Conservation (phyloP, 2,329 filamentous ascomycete species). For the Pyrenophora tritici-repentis region DNA sequence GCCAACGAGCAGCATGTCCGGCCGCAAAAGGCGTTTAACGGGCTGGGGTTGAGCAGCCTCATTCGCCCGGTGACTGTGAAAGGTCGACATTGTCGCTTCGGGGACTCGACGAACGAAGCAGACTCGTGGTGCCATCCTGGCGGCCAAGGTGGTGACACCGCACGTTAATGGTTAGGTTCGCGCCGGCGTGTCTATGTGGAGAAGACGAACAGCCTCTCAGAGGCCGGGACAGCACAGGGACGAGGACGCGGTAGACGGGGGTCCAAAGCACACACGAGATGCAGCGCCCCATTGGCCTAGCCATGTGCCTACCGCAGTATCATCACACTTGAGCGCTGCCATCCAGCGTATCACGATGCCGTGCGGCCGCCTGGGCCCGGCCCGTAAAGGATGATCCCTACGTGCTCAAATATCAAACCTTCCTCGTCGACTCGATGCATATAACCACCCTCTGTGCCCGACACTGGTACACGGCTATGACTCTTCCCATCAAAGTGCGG, state of each 20-base stretch:
- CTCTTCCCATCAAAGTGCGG: constrained; percentile 17
- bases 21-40: constrained; percentile 42
- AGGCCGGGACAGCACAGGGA: constrained; percentile 25
- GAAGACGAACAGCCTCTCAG: constrained; percentile 34
- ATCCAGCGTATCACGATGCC: constrained; percentile 25
- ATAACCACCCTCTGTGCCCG: constrained; percentile 20
- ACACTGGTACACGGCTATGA: constrained; percentile 4
- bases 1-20: constrained; percentile 33
- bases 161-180: constrained; percentile 40
- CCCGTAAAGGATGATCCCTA: constrained; percentile 29
- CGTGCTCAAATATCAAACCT: constrained; percentile 15
- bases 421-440: constrained; percentile 14
- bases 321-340: constrained; percentile 27
- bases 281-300: constrained; percentile 15
- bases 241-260: constrained; percentile 30
- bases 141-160: constrained; percentile 40
- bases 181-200: constrained; percentile 46
- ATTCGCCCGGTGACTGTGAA: constrained; percentile 34
- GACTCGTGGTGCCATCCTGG: constrained; percentile 35
- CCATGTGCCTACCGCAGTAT: constrained; percentile 24
- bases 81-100: constrained; percentile 32
- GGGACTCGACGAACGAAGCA: constrained; percentile 36
- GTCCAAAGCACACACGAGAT: constrained; percentile 21
- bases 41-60: constrained; percentile 32
- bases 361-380: constrained; percentile 29